These are phyloP conservation scores for Peltaster fructicola DNA, from an alignment of 2,329 filamentous ascomycete species.

Conservation along the genomic window DNA sequence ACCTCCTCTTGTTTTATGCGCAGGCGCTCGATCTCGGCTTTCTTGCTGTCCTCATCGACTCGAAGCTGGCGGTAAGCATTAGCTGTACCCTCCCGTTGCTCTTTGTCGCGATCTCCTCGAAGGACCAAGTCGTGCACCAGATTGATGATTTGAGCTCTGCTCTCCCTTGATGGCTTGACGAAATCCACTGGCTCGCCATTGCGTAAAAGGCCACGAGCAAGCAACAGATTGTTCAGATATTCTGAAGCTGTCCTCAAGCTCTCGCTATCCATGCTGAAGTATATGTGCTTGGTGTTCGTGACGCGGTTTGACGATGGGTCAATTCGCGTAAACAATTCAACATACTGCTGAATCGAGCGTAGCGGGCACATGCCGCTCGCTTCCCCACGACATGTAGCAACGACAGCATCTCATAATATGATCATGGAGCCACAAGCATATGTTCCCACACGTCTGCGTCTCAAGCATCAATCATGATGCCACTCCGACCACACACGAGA, in stretches of 20 bases:
- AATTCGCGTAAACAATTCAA: no score
- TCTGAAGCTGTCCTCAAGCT: conserved; percentile 43
- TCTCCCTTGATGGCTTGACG: conserved; percentile 44
- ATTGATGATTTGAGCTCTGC: conserved; percentile 77
- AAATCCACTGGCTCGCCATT: conserved; percentile 67
- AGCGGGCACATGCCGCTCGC: no score
- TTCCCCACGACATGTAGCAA: no score
- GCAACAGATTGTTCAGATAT: conserved; percentile 47
- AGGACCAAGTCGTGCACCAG: conserved; percentile 86
- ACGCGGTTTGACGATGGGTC: no score
- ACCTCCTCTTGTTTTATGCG: conserved; percentile 32
- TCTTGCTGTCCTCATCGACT: conserved; percentile 56
- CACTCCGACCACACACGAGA: no score
- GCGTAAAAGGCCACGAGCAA: conserved; percentile 44
- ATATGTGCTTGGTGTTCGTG: neutral
- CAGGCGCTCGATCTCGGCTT: conserved; percentile 39
- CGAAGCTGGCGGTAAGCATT: conserved; percentile 60
- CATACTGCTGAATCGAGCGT: no score
- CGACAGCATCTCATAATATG: no score
- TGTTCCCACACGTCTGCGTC: no score
- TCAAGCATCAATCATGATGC: no score
- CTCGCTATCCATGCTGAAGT: conserved; percentile 26
- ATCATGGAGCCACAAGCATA: no score
- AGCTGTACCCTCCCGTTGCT: conserved; percentile 70
- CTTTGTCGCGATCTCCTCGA: conserved; percentile 80